Percentiles rank a stretch among this genome's conserved stretches.
phyloP scores from a whole-genome alignment of 2,329 filamentous ascomycete genomes.

The Ceratocystis albifundus region DNA sequence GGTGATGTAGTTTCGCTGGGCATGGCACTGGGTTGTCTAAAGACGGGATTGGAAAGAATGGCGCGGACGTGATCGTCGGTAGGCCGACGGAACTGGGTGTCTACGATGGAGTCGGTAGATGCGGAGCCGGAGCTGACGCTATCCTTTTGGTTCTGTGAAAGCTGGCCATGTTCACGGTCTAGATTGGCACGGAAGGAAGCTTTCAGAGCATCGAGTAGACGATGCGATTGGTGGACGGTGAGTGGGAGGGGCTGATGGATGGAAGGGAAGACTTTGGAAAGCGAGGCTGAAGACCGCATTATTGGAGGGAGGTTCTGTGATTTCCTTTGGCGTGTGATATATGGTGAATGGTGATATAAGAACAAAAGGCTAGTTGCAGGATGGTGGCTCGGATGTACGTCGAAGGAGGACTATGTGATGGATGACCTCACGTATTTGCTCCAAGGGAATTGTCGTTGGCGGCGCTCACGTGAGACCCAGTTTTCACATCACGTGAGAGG shows the following conservation, averaged over 20 bases:
- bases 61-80: constrained; percentile 44
- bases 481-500: not conserved
- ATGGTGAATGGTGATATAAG: not conserved
- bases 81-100: constrained; percentile 28
- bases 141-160: constrained; percentile 27
- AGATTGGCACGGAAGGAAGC: constrained; percentile 47
- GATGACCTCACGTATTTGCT: not conserved
- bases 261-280: constrained; percentile 32
- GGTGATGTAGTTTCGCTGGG: not conserved
- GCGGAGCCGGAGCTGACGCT: not conserved
- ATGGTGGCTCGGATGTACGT: not conserved
- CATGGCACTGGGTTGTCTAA: constrained; percentile 30
- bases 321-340: not conserved
- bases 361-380: not conserved
- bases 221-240: constrained; percentile 40
- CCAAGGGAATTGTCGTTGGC: not conserved
- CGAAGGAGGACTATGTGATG: not conserved
- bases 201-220: constrained; percentile 46
- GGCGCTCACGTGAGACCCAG: not conserved
- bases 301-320: not conserved
- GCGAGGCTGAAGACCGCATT: constrained; percentile 18
- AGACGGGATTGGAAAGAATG: constrained; percentile 47
- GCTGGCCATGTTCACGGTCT: constrained; percentile 45
- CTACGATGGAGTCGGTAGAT: constrained; percentile 21
- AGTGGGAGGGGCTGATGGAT: constrained; percentile 44